These are phyloP conservation scores for Thraustochytrium sp. DNA, from an alignment of 352 stramenopile genomes.

Conservation along the genomic window DNA sequence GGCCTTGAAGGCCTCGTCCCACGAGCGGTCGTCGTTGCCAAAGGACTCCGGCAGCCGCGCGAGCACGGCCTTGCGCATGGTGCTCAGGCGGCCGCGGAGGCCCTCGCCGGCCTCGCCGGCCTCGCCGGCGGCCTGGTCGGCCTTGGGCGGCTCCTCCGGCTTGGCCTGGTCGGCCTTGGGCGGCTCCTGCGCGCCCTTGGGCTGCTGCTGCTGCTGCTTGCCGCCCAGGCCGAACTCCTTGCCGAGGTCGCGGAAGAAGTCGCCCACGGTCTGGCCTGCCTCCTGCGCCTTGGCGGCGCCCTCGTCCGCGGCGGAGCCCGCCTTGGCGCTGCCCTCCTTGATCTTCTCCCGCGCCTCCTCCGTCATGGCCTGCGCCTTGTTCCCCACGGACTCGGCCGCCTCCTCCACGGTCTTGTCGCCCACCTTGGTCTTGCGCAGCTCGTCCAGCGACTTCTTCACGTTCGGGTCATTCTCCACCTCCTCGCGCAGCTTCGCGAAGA, in stretches of 20 bases:
- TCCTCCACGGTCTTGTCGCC: conserved; percentile 16
- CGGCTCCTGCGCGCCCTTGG: not conserved
- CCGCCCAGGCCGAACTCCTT: conserved; percentile 9
- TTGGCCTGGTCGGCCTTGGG: not conserved
- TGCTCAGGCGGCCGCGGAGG: not conserved
- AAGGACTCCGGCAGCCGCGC: conserved; percentile 25
- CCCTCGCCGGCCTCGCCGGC: not conserved
- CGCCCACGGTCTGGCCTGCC: not conserved
- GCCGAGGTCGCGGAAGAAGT: conserved; percentile 20
- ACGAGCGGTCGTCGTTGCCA: conserved; percentile 16
- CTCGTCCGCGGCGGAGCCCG: not conserved
- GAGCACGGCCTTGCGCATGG: not conserved
- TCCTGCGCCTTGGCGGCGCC: conserved; percentile 5
- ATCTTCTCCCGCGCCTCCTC: not conserved
- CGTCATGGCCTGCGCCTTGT: not conserved
- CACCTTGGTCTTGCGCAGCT: not conserved
- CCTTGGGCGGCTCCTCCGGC: not conserved
- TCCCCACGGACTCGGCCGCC: not conserved
- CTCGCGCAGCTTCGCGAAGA: conserved; percentile 6
- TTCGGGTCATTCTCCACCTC: conserved; percentile 24
- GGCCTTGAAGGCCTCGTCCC: conserved; percentile 38
- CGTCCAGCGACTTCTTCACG: conserved; percentile 22
- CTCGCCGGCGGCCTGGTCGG: not conserved
- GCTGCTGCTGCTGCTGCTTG: not conserved
- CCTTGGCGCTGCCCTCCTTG: not conserved